Conservation (phyloP, 257 asterid genomes). For the Nicotiana obtusifolia region DNA sequence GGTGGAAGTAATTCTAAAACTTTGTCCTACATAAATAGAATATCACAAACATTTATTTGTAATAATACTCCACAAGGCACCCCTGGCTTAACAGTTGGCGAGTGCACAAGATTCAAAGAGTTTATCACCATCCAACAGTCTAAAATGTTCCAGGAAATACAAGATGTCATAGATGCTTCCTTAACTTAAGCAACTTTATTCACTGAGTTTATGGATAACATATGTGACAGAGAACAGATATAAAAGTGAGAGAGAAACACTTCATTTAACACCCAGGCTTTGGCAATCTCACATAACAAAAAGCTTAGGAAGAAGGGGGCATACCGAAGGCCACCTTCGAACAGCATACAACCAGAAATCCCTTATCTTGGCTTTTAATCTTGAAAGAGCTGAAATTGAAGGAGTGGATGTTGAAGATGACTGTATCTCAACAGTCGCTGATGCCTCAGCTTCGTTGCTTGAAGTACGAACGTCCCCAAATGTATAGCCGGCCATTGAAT, state of each 20-base stretch:
- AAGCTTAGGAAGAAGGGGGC: conserved; percentile 36
- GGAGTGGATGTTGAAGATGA: conserved; percentile 31
- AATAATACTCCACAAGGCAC: neutral
- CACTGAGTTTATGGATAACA: neutral
- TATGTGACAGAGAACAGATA: too few species aligned
- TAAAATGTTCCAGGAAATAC: neutral
- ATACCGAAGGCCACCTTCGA: conserved; percentile 95
- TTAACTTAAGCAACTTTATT: neutral
- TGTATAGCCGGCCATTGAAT: conserved; percentile 45
- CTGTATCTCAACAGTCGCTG: conserved; percentile 33
- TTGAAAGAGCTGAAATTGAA: conserved; percentile 47
- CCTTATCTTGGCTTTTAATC: conserved; percentile 55
- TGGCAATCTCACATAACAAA: neutral
- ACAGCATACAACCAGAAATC: conserved; percentile 55
- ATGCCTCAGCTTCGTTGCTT: conserved; percentile 33
- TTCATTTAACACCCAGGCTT: neutral
- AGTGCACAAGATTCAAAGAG: neutral
- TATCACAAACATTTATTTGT: neutral
- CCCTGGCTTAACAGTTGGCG: neutral
- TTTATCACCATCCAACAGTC: neutral
- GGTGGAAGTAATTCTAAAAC: neutral
- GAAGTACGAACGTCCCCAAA: conserved; percentile 20
- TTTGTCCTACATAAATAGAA: neutral
- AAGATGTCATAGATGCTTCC: neutral
- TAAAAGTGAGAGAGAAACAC: neutral